Conservation (phyloP, 2,329 filamentous ascomycete species). For the Ophiostoma piceae region DNA sequence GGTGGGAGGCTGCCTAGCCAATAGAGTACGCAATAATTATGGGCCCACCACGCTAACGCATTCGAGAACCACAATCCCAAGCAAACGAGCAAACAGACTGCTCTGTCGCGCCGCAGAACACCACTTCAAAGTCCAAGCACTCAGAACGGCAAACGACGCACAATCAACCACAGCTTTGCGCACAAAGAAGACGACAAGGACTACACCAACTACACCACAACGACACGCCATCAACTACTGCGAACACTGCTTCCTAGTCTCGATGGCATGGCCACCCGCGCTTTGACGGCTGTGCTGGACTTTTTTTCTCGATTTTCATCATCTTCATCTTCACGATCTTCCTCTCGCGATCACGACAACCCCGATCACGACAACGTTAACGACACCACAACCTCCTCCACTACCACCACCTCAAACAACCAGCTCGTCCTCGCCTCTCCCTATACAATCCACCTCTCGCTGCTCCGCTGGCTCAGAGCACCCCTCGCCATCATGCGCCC, state of each 20-base stretch:
- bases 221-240: background rate
- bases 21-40: background rate
- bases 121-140: too few relatives aligned
- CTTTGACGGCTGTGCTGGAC: constrained; percentile 16
- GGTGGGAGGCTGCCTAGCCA: background rate
- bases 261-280: constrained; percentile 22
- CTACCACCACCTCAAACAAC: background rate
- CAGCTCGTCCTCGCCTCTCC: background rate
- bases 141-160: background rate
- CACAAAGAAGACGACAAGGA: background rate
- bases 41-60: background rate
- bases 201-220: background rate
- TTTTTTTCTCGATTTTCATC: background rate
- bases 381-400: background rate
- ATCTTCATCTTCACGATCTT: background rate
- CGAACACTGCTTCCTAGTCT: background rate
- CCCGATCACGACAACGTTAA: background rate
- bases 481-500: constrained; percentile 26
- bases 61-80: background rate
- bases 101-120: too few relatives aligned
- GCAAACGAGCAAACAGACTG: background rate
- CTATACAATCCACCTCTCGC: background rate
- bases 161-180: background rate
- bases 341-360: background rate
- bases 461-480: constrained; percentile 23